A percentile compares a stretch with the other conserved stretches of the same genome.
These are phyloP conservation scores for Daldinia sp. DNA, from an alignment of 2,329 filamentous ascomycete genomes.

Conservation along the genomic window DNA sequence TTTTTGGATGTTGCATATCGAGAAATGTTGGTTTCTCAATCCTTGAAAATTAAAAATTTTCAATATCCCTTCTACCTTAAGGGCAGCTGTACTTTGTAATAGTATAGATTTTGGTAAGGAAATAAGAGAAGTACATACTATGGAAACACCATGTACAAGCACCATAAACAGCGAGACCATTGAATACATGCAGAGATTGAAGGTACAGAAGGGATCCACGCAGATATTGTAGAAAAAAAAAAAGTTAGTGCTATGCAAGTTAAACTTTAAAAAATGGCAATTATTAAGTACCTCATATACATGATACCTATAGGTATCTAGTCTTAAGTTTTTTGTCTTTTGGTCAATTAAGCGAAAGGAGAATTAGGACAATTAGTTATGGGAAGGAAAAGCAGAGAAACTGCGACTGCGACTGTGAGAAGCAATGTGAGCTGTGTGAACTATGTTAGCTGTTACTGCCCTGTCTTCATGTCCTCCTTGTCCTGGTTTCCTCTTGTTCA, in stretches of 20 bases:
- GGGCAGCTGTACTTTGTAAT: neutral
- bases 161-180: neutral
- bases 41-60: neutral
- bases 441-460: constrained; percentile 14
- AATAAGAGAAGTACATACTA: neutral
- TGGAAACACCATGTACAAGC: neutral
- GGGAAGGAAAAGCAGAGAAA: neutral
- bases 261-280: constrained; percentile 6
- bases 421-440: too few species aligned
- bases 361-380: neutral
- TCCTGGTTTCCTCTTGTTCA: constrained; percentile 1
- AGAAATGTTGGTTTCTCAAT: neutral
- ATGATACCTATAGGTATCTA: constrained; percentile 5
- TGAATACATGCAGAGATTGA: neutral
- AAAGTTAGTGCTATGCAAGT: constrained; percentile 5
- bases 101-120: neutral
- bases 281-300: too few species aligned
- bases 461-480: neutral
- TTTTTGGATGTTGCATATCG: neutral
- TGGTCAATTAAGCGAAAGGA: constrained; percentile 26
- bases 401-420: too few species aligned
- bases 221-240: neutral
- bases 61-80: neutral
- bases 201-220: neutral
- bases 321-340: constrained; percentile 10